Percentiles rank a stretch among this genome's conserved stretches.
Conservation (phyloP, 108 stramenopile species). For the Nannochloropsis gaditana region DNA sequence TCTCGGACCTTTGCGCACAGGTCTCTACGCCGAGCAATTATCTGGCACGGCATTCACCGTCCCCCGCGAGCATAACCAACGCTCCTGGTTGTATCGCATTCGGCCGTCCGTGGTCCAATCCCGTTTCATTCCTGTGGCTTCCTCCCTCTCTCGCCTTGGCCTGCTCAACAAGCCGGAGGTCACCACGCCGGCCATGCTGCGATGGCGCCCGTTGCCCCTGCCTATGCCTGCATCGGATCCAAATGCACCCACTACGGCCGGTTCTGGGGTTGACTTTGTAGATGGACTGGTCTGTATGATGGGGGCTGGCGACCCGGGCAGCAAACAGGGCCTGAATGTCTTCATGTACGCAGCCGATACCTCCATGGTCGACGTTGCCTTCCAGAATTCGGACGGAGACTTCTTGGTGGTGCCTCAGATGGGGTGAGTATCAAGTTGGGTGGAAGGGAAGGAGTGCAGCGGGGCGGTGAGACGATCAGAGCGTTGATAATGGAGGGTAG, state of each 20-base stretch:
- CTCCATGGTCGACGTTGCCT: conserved; percentile 60
- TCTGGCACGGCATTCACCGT: conserved; percentile 85
- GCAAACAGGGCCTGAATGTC: conserved; percentile 68
- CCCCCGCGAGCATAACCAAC: conserved; percentile 66
- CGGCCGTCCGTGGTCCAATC: conserved; percentile 61
- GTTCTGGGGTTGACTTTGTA: conserved; percentile 57
- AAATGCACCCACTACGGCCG: too few relatives aligned
- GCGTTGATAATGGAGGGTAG: too few relatives aligned
- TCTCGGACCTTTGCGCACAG: conserved; percentile 55
- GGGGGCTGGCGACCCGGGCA: conserved; percentile 62
- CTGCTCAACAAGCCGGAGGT: neutral
- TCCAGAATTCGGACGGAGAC: conserved; percentile 84
- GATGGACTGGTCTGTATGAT: conserved; percentile 59
- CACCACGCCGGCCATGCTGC: conserved; percentile 40
- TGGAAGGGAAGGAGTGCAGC: neutral
- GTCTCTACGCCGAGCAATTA: conserved; percentile 80
- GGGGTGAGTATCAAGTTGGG: conserved; percentile 24
- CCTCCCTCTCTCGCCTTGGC: neutral
- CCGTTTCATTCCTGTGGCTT: conserved; percentile 24
- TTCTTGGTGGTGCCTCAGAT: conserved; percentile 80
- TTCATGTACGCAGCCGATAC: conserved; percentile 66
- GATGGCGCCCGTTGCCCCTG: conserved; percentile 70
- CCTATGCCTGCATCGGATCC: conserved; percentile 30
- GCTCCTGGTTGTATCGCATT: conserved; percentile 72
- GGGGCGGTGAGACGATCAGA: neutral